These are phyloP conservation scores for Pseudocercospora eumusae DNA, from an alignment of 2,329 filamentous ascomycete species.

Conservation along the genomic window DNA sequence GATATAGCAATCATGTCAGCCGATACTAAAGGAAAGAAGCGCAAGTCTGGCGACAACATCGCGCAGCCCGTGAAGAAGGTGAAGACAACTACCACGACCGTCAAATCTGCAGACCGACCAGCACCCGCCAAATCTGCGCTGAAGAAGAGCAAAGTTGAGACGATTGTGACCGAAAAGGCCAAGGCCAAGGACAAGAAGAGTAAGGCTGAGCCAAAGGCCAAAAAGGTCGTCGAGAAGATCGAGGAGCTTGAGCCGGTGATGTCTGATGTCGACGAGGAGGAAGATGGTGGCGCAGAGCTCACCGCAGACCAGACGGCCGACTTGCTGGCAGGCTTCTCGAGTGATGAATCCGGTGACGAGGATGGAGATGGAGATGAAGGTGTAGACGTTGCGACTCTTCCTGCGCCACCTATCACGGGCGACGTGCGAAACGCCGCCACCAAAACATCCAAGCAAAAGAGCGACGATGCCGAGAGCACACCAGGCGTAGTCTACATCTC, in stretches of 20 bases:
- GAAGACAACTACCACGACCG: slow-evolving; percentile 38
- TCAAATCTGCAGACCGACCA: slow-evolving; percentile 35
- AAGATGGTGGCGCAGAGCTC: slow-evolving; percentile 37
- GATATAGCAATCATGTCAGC: slow-evolving; percentile 33
- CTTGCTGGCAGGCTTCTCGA: slow-evolving; percentile 54
- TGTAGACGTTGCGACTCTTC: slow-evolving; percentile 43
- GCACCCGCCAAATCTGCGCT: slow-evolving; percentile 38
- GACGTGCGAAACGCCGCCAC: slow-evolving; percentile 44
- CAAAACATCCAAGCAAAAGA: slow-evolving; percentile 17
- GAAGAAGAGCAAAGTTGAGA: slow-evolving; percentile 33
- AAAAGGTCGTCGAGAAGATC: slow-evolving; percentile 25
- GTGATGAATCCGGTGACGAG: slow-evolving; percentile 46
- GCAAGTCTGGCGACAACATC: slow-evolving; percentile 40
- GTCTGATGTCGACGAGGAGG: slow-evolving; percentile 27
- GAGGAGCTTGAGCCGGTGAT: slow-evolving; percentile 24
- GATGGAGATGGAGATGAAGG: slow-evolving; percentile 41
- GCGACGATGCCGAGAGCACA: slow-evolving; percentile 54
- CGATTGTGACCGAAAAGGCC: slow-evolving; percentile 20
- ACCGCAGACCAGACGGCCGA: slow-evolving; percentile 53
- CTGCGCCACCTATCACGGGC: slow-evolving; percentile 38
- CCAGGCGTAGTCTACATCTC: slow-evolving; percentile 87
- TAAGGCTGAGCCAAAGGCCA: slow-evolving; percentile 21
- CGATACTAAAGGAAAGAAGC: slow-evolving; percentile 39
- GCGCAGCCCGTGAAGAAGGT: slow-evolving; percentile 39
- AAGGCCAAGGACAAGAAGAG: slow-evolving; percentile 22